phyloP scores from a whole-genome alignment of 2,329 filamentous ascomycete genomes.

The Chrysoporthe cubensis region DNA sequence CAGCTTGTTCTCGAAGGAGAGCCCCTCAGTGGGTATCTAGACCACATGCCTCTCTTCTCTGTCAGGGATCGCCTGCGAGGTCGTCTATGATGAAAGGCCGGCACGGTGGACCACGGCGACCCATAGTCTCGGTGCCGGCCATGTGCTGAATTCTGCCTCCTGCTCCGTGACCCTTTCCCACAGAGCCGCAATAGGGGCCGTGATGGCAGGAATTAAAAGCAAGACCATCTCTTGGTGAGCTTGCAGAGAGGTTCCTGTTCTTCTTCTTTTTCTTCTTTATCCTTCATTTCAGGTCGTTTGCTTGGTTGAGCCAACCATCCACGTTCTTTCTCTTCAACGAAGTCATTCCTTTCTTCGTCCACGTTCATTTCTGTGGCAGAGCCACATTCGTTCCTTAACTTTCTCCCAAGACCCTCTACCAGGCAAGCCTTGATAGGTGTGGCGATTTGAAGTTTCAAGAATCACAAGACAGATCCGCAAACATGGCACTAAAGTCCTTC shows the following conservation, averaged over 20 bases:
- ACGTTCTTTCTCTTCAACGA: constrained; percentile 19
- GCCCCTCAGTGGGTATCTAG: constrained; percentile 10
- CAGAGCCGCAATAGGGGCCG: constrained; percentile 11
- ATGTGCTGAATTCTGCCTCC: background rate
- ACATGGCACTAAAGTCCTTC: constrained; percentile 19
- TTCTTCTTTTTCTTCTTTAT: constrained; percentile 16
- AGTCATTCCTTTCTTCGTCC: constrained; percentile 28
- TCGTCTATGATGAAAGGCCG: constrained; percentile 25
- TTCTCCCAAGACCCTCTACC: constrained; percentile 15
- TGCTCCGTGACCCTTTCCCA: constrained; percentile 5
- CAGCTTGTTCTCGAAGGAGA: constrained; percentile 11
- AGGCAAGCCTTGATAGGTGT: constrained; percentile 17
- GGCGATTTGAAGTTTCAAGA: constrained; percentile 7
- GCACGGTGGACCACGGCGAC: constrained; percentile 19
- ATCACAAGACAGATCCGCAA: constrained; percentile 2
- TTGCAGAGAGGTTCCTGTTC: background rate
- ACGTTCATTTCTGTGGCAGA: constrained; percentile 29
- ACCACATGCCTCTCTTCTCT: constrained; percentile 9
- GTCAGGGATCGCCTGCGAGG: constrained; percentile 21
- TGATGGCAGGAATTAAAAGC: constrained; percentile 4
- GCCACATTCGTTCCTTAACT: constrained; percentile 23
- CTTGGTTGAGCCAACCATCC: constrained; percentile 28
- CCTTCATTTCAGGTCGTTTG: constrained; percentile 24
- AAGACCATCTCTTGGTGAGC: background rate
- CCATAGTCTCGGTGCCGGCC: constrained; percentile 15